These are phyloP conservation scores for Ballota nigra DNA, from an alignment of 257 asterid genomes.

Conservation along the genomic window DNA sequence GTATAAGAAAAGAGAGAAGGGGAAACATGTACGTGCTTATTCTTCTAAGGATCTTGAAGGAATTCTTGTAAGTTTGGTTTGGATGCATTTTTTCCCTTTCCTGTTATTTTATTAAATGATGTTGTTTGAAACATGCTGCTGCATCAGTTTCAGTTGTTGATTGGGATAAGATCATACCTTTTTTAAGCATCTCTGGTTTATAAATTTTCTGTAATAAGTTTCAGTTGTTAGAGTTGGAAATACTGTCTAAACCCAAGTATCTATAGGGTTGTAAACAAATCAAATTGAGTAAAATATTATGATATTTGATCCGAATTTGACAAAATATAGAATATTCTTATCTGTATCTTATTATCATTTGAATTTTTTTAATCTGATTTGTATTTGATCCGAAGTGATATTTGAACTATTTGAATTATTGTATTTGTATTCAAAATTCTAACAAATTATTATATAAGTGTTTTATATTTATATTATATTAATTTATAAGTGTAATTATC, in stretches of 20 bases:
- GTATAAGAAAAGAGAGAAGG: constrained; percentile 87
- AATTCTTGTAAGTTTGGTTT: constrained; percentile 65
- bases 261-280: background rate
- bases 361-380: background rate
- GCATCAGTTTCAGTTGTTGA: background rate
- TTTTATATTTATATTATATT: too few species aligned
- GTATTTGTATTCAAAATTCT: too few species aligned
- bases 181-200: background rate
- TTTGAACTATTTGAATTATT: too few species aligned
- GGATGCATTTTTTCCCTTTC: background rate
- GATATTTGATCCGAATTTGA: background rate
- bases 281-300: background rate
- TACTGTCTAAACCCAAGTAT: background rate
- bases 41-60: constrained; percentile 94
- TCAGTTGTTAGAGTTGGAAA: background rate
- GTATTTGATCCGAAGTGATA: too few species aligned
- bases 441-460: too few species aligned
- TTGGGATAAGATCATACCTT: constrained; percentile 11
- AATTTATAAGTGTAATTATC: too few species aligned
- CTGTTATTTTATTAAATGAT: background rate
- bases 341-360: background rate
- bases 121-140: background rate
- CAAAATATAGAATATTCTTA: background rate
- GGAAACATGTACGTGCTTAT: constrained; percentile 70
- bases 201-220: constrained; percentile 5